Conservation (phyloP, 192 early-diverging fungal species). For the Rhizoclosmatium globosum region DNA sequence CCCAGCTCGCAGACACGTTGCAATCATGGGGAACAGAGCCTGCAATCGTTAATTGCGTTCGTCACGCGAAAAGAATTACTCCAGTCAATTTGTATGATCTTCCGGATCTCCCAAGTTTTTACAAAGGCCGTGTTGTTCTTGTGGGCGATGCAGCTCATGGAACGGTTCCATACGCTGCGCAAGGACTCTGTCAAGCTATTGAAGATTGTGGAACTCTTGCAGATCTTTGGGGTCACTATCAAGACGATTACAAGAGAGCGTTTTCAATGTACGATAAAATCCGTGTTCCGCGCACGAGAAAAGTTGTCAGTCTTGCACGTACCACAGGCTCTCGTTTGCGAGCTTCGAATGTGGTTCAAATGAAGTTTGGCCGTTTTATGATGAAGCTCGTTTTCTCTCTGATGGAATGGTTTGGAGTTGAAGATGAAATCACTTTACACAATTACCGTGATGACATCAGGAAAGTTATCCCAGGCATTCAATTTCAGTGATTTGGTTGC, state of each 20-base stretch:
- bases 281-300: background rate
- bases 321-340: background rate
- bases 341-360: background rate
- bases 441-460: background rate
- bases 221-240: background rate
- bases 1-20: background rate
- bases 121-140: background rate
- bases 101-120: constrained; percentile 5
- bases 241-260: background rate
- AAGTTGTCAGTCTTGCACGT: background rate
- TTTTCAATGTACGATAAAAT: constrained; percentile 11
- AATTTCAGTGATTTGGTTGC: too few species aligned
- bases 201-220: constrained; percentile 11
- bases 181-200: constrained; percentile 2
- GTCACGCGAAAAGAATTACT: background rate
- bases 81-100: constrained; percentile 25
- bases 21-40: background rate
- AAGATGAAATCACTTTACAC: background rate
- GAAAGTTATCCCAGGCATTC: too few species aligned
- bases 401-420: background rate
- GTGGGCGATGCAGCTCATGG: constrained; percentile 18
- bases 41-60: background rate
- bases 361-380: constrained; percentile 3
- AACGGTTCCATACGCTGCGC: background rate
- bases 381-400: constrained; percentile 2